Conservation (phyloP, 495 filamentous ascomycete species). For the Astrothelium subdiscretum region DNA sequence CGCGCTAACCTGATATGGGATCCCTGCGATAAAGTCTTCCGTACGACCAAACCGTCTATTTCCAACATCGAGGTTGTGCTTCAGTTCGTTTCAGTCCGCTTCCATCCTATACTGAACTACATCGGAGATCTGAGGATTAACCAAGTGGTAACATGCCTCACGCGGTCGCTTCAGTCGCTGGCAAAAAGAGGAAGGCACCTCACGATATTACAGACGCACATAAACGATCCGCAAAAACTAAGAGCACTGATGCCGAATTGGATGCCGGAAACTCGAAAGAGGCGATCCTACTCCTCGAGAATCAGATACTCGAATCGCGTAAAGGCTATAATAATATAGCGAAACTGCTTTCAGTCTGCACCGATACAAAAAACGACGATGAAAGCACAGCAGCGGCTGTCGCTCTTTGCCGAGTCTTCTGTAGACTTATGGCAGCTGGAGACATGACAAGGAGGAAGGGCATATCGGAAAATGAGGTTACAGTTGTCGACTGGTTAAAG, state of each 20-base stretch:
- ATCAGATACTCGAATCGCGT: constrained; percentile 67
- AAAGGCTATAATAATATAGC: constrained; percentile 91
- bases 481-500: constrained; percentile 68
- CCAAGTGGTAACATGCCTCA: not conserved
- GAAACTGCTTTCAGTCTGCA: constrained; percentile 50
- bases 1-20: constrained; percentile 33
- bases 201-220: constrained; percentile 16
- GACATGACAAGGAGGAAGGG: constrained; percentile 50
- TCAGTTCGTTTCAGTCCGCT: no score
- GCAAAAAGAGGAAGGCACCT: constrained; percentile 36
- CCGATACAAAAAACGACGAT: constrained; percentile 31
- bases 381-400: constrained; percentile 50
- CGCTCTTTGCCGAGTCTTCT: constrained; percentile 81
- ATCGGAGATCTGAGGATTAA: no score
- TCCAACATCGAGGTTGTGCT: no score
- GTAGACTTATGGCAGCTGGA: constrained; percentile 67
- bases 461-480: constrained; percentile 57
- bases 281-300: constrained; percentile 56
- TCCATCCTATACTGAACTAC: no score
- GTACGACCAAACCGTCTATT: not conserved
- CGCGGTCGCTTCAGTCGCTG: constrained; percentile 33
- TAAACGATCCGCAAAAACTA: constrained; percentile 30
- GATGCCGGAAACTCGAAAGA: not conserved
- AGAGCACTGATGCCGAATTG: constrained; percentile 31
- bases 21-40: not conserved